Evolutionary conservation across 495 filamentous ascomycete species (phyloP).

Genomic region (Haplographium delicatum): DNA sequence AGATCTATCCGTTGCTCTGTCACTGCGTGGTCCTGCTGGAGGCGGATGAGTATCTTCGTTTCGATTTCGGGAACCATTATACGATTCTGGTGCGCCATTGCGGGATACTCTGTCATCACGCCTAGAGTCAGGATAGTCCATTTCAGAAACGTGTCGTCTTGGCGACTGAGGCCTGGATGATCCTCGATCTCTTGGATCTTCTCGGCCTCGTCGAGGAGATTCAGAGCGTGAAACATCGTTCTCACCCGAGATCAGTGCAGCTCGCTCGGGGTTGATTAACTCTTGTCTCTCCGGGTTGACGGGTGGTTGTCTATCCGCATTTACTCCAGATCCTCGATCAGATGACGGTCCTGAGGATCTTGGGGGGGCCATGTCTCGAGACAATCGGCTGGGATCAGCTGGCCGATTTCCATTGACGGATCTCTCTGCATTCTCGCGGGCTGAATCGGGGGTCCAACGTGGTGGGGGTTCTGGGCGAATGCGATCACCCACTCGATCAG

Average conservation of each 20-base stretch:
- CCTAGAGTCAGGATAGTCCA: constrained; percentile 29
- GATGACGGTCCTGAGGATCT: constrained; percentile 35
- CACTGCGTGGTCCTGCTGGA: constrained; percentile 30
- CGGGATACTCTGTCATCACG: constrained; percentile 43
- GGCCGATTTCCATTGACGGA: constrained; percentile 6
- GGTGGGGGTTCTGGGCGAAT: constrained; percentile 20
- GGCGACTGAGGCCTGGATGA: constrained; percentile 47
- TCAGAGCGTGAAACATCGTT: constrained; percentile 26
- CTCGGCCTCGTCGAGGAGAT: constrained; percentile 36
- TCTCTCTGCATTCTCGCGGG: constrained; percentile 22
- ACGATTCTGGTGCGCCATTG: constrained; percentile 21
- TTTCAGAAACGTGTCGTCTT: constrained; percentile 34
- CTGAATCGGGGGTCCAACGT: constrained; percentile 20
- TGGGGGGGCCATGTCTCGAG: constrained; percentile 26
- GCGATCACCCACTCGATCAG: constrained; percentile 22
- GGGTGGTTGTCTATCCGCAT: constrained; percentile 14
- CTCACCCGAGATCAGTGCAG: constrained; percentile 43
- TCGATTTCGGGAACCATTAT: constrained; percentile 33
- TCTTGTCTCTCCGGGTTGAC: constrained; percentile 26
- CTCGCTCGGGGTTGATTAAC: constrained; percentile 51
- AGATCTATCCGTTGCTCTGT: constrained; percentile 17
- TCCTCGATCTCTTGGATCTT: constrained; percentile 39
- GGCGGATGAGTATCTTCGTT: constrained; percentile 28
- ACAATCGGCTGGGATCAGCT: constrained; percentile 16
- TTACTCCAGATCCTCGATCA: constrained; percentile 23